Evolutionary conservation across 257 asterid genomes (phyloP), one percentile per base, ranked within the genome.

Genomic region (Fraxinus cuspidata): DNA sequence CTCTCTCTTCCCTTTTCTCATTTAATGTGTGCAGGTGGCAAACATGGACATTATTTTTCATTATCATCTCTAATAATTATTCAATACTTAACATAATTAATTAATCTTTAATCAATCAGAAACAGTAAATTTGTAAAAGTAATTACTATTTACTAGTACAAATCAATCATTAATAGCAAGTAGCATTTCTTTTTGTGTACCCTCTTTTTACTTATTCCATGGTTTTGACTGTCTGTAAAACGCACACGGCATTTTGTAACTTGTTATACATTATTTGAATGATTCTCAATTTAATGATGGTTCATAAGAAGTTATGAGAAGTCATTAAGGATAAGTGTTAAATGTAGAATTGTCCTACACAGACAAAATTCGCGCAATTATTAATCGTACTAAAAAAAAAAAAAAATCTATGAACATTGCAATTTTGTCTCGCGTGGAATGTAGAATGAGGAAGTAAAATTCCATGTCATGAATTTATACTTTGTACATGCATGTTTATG

Each of bases 91-190:
- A 58, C 9, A n/a, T 58, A 1, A 58, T n/a, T 58, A 58, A 9
- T 58, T 44, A 71, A 3, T 25, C 16, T 79, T 37, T 21, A 63
- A 79, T 72, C 84, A 81, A 81, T 81, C 81, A 73, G 58, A 66
- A 73, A 77, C 76, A 73, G 77, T 77, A 35, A 2, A 65, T 71
- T 5, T 10, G 10, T 6, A 16, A 51, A 51, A 19, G 63, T 7
- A 51, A 51, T 51, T 18, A 51, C 21, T 18, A 1, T 16, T 19
- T 18, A 51, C n/a, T 51, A 18, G 60, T 15, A 49, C 60, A 51
- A 51, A 19, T 35, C 38, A 70, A 18, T 25, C 15, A 64, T 72
- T 49, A 28, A 67, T 51, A 31, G 75, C 51, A 76, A 71, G 75
- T 73, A 10, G 79, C 12, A 18, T 12, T 1, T 7, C 32, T 32